Evolutionary conservation across 192 early-diverging fungal species (phyloP).

Genomic region (Podila minutissima): DNA sequence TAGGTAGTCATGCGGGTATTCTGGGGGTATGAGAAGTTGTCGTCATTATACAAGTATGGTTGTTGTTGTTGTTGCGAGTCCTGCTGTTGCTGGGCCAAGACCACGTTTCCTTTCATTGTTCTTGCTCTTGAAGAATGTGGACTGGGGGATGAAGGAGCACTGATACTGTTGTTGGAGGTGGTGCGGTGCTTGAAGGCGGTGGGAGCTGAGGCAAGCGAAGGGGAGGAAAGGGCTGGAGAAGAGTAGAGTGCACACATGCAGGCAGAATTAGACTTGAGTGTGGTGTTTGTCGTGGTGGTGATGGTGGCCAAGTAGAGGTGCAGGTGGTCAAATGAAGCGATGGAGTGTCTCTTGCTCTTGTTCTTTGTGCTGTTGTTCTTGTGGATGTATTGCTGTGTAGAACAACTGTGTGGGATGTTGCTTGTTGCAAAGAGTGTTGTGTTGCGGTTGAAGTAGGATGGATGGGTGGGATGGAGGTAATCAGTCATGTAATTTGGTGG

Average conservation of each 20-base stretch:
- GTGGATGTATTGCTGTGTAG: too few relatives aligned
- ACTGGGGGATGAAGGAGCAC: neutral
- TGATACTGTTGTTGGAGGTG: neutral
- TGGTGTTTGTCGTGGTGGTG: too few relatives aligned
- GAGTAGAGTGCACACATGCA: slow-evolving; percentile 6
- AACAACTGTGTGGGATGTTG: too few relatives aligned
- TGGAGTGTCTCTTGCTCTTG: too few relatives aligned
- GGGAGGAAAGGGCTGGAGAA: neutral
- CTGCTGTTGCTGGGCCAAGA: slow-evolving; percentile 20
- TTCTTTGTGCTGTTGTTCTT: too few relatives aligned
- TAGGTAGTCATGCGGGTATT: neutral
- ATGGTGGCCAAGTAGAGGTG: too few relatives aligned
- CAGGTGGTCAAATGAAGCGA: too few relatives aligned
- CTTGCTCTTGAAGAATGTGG: neutral
- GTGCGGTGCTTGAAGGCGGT: neutral
- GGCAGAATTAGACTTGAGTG: neutral
- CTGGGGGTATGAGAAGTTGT: neutral
- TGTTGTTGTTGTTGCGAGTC: slow-evolving; percentile 12
- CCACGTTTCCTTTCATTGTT: slow-evolving; percentile 34
- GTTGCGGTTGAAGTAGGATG: too few relatives aligned
- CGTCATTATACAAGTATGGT: slow-evolving; percentile 1
- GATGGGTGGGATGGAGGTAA: too few relatives aligned
- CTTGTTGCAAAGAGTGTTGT: too few relatives aligned
- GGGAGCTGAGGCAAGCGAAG: neutral
- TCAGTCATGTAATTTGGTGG: too few relatives aligned